Evolutionary conservation across 2,329 filamentous ascomycete species (phyloP).

Genomic region (Calonectria montana): DNA sequence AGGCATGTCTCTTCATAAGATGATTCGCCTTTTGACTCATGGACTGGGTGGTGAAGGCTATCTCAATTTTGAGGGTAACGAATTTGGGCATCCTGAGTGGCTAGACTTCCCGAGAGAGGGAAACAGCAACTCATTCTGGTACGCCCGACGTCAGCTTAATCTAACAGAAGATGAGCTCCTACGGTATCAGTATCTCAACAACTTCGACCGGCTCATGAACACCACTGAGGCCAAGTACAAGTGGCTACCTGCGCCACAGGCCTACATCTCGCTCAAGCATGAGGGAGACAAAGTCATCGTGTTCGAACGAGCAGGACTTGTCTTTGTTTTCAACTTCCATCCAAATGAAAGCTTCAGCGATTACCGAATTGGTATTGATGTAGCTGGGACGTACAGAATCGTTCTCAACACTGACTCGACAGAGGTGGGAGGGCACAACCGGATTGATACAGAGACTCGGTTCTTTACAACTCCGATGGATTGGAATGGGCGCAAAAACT

Average conservation of each 20-base stretch:
- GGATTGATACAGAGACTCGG: constrained; percentile 81
- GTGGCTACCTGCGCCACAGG: constrained; percentile 88
- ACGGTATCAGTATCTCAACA: constrained; percentile 91
- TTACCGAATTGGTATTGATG: constrained; percentile 90
- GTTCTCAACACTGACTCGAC: constrained; percentile 85
- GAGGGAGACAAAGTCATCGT: constrained; percentile 94
- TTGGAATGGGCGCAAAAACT: constrained; percentile 93
- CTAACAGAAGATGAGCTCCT: constrained; percentile 87
- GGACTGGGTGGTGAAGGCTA: constrained; percentile 94
- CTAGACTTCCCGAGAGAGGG: constrained; percentile 96
- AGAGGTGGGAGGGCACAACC: constrained; percentile 81
- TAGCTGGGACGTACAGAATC: constrained; percentile 85
- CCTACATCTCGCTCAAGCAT: constrained; percentile 94
- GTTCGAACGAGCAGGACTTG: constrained; percentile 89
- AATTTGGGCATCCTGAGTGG: constrained; percentile 99
- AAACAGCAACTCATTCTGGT: constrained; percentile 94
- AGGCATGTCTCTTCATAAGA: constrained; percentile 93
- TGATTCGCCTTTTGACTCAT: constrained; percentile 96
- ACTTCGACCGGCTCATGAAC: constrained; percentile 95
- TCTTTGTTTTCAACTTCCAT: constrained; percentile 98
- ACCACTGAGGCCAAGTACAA: constrained; percentile 86
- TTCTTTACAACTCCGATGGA: constrained; percentile 93
- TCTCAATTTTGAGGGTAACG: constrained; percentile 98
- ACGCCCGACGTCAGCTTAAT: constrained; percentile 93
- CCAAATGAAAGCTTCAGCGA: constrained; percentile 86